These are phyloP conservation scores for Umbelopsis sp. DNA, from an alignment of 371 early-diverging fungal species.

Conservation along the genomic window DNA sequence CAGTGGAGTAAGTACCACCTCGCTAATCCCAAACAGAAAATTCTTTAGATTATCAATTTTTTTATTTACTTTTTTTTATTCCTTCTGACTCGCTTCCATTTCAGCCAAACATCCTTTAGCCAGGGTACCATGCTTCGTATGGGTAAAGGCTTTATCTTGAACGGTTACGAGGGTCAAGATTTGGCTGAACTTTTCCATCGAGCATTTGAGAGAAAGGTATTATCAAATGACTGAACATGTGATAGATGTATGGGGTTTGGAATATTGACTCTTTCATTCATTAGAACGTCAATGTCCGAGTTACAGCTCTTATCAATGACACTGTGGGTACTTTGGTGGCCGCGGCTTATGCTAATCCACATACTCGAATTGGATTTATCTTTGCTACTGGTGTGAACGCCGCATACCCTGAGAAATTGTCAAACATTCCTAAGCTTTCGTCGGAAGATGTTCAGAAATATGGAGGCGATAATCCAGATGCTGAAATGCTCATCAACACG, in stretches of 20 bases:
- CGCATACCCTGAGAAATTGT: conserved; percentile 44
- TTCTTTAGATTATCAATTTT: no score
- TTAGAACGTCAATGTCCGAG: conserved; percentile 67
- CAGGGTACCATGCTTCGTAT: conserved; percentile 80
- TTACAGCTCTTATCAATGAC: conserved; percentile 92
- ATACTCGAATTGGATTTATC: conserved; percentile 83
- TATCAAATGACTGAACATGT: background rate
- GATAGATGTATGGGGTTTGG: background rate
- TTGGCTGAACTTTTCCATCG: conserved; percentile 79
- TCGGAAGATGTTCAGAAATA: conserved; percentile 23
- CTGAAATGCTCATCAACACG: conserved; percentile 87
- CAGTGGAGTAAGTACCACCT: conserved; percentile 44
- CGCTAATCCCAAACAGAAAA: no score
- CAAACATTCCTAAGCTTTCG: conserved; percentile 31
- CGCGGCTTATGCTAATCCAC: conserved; percentile 80
- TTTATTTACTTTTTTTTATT: no score
- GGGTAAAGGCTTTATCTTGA: conserved; percentile 89
- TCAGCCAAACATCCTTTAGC: conserved; percentile 74
- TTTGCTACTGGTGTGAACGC: conserved; percentile 95
- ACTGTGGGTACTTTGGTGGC: conserved; percentile 90
- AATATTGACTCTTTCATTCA: background rate
- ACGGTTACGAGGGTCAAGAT: conserved; percentile 81
- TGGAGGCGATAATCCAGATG: conserved; percentile 31
- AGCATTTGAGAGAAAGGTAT: conserved; percentile 76
- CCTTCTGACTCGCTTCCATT: background rate